These are phyloP conservation scores for Blastobotrys malaysiensis DNA, from an alignment of 1,139 yeast genomes.

Conservation along the genomic window DNA sequence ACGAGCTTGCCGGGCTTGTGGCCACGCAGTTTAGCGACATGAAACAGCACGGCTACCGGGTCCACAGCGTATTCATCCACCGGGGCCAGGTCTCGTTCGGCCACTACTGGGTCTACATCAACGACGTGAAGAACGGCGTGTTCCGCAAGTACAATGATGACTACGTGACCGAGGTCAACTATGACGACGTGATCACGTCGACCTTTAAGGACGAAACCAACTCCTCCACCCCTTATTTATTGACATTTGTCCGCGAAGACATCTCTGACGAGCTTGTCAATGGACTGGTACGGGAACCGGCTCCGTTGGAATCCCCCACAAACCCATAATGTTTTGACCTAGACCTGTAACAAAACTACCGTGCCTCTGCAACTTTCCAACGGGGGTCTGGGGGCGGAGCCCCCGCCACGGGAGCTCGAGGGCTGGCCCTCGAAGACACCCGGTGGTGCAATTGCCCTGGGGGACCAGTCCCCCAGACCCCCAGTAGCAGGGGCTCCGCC, in stretches of 20 bases:
- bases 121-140: conserved; percentile 59
- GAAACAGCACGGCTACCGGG: conserved; percentile 63
- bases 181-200: conserved; percentile 63
- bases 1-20: conserved; percentile 43
- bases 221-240: conserved; percentile 89
- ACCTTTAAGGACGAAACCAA: conserved; percentile 44
- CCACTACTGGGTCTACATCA: conserved; percentile 92
- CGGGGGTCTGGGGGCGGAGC: too few species aligned
- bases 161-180: conserved; percentile 70
- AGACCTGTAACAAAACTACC: too few species aligned
- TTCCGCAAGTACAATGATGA: conserved; percentile 94
- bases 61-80: conserved; percentile 90
- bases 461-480: too few species aligned
- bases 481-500: too few species aligned
- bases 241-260: conserved; percentile 73
- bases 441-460: too few species aligned
- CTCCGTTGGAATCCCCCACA: neutral
- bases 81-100: conserved; percentile 96
- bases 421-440: too few species aligned
- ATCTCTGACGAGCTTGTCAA: conserved; percentile 55
- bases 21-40: conserved; percentile 56
- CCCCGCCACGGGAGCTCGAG: too few species aligned
- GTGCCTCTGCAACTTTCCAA: too few species aligned
- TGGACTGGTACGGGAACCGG: conserved; percentile 38
- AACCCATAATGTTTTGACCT: too few species aligned